Evolutionary conservation across 139 green algal species (phyloP).

Genomic region (Tetradesmus lagerheimii): DNA sequence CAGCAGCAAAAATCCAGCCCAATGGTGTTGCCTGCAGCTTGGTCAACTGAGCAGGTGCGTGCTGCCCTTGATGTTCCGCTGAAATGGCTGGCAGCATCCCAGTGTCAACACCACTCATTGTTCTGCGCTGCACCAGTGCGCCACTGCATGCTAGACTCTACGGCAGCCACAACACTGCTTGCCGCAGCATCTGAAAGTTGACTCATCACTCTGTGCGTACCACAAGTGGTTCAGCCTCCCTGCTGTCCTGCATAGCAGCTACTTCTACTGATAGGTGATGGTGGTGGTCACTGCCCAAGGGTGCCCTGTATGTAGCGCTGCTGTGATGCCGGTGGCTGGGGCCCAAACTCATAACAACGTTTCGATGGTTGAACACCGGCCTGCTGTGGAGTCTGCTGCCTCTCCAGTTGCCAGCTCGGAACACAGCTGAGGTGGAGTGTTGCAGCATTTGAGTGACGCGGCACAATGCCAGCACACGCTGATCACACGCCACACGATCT

Average conservation of each 20-base stretch:
- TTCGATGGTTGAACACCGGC: not conserved
- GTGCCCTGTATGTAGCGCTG: not conserved
- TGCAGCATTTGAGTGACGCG: slow-evolving; percentile 1
- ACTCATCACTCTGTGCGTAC: not conserved
- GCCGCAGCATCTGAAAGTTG: not conserved
- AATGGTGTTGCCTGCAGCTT: not conserved
- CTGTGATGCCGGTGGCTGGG: not conserved
- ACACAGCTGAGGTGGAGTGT: not conserved
- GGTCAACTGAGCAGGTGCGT: not conserved
- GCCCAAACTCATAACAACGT: not conserved
- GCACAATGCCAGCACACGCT: not conserved
- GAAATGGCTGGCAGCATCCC: not conserved
- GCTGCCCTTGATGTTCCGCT: not conserved
- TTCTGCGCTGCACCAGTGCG: not conserved
- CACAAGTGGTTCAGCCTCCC: slow-evolving; percentile 7
- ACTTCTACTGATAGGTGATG: not conserved
- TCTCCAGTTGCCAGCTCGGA: not conserved
- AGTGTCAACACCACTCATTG: not conserved
- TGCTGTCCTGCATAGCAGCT: slow-evolving; percentile 19
- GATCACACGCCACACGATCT: not conserved
- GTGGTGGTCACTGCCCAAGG: not conserved
- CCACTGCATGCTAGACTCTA: not conserved
- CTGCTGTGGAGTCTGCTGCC: not conserved
- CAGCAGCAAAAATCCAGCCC: not conserved
- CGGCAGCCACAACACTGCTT: not conserved